Evolutionary conservation across 352 stramenopile species (phyloP), one percentile per base, ranked within the genome.

Genomic region (Blastocystis sp.): DNA sequence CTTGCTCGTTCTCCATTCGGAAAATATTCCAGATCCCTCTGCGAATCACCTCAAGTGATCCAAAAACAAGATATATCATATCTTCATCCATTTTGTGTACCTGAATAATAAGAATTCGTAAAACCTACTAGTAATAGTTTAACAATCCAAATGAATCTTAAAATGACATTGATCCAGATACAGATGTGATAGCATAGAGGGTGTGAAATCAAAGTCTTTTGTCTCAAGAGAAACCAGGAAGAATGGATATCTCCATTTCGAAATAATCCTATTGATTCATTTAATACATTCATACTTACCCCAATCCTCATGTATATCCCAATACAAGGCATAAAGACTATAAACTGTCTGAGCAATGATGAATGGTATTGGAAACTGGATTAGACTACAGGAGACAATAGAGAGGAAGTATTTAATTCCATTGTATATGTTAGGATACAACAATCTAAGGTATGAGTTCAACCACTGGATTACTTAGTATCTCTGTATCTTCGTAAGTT

Each of bases 381-480:
- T 17, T n/a, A 66, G 19, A 64, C 73, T 53, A 51, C 59, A 66
- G 24, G 73, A 53, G 30, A 84, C 48, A 42, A 84, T 66, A 3
- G 73, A 66, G 17, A 84, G 56, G 0, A 84, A 60, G 53, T 84
- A 84, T 40, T 84, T 84, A 51, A 84, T 84, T 42, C 73, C 73
- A 40, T 84, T 84, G 17, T 84, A 84, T 0, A 84, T 69, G 27
- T 56, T 84, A n/a, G 73, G 73, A 84, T 84, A 84, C 44, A 68
- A 4, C 5, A 66, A 22, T 40, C 73, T 84, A 48, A 24, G 3
- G 1, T 19, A 40, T 9, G 30, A 6, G 15, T 1, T 53, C 13
- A 15, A 30, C 42, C 44, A 9, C 3, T 42, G 33, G 13, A 13
- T 15, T 84, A 84, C 73, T 84, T 84, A 13, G 42, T 84, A 60